Evolutionary conservation across 208 protist species (phyloP).

Genomic region (Trypanosoma platydactyli): DNA sequence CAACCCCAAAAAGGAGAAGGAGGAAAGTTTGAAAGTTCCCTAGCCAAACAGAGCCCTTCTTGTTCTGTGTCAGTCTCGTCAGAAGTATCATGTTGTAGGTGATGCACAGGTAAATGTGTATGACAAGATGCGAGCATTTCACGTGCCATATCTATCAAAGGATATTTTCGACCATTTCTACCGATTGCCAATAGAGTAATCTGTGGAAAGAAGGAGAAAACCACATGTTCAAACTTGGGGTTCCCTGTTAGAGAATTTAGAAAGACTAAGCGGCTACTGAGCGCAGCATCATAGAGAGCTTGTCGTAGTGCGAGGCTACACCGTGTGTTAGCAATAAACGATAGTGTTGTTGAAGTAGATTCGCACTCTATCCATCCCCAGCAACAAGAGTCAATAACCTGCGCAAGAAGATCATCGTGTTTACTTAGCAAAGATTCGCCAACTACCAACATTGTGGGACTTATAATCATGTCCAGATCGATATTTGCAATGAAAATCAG

Average conservation of each 20-base stretch:
- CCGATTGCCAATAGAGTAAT: background rate
- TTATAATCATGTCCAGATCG: background rate
- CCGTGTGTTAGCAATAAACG: slow-evolving; percentile 5
- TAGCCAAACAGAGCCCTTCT: background rate
- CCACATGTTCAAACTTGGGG: background rate
- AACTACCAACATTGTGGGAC: background rate
- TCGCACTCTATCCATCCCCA: slow-evolving; percentile 14
- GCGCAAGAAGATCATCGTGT: slow-evolving; percentile 10
- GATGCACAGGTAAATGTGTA: background rate
- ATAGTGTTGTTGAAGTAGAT: slow-evolving; percentile 1
- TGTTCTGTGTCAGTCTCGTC: background rate
- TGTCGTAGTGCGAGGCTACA: slow-evolving; percentile 11
- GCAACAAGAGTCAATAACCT: slow-evolving; percentile 13
- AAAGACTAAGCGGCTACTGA: background rate
- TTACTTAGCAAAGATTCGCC: background rate
- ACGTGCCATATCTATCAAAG: background rate
- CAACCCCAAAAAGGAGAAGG: slow-evolving; percentile 1
- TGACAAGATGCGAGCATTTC: background rate
- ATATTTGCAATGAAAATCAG: slow-evolving; percentile 10
- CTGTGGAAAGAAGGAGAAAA: slow-evolving; percentile 4
- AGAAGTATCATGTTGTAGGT: background rate
- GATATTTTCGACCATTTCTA: background rate
- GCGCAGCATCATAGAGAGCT: slow-evolving; percentile 12
- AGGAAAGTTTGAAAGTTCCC: background rate
- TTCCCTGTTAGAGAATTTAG: background rate